Evolutionary conservation across 2,329 filamentous ascomycete species (phyloP), one percentile per base, ranked within the genome.

Genomic region (Harringtonia lauricola): DNA sequence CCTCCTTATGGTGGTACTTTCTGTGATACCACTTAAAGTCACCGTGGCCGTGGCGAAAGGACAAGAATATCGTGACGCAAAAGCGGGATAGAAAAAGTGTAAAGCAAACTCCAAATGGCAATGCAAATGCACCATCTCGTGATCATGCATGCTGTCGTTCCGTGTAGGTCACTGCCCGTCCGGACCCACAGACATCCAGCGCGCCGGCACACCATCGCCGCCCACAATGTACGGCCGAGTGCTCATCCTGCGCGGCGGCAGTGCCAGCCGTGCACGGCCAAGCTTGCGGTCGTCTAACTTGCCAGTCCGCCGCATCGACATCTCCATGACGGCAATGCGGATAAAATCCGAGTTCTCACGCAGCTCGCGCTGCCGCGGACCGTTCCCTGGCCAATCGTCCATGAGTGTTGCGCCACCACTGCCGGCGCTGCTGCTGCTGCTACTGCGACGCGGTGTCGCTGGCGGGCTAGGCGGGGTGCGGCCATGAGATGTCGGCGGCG

Each of bases 291-390:
- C 75, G 52, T 81, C 77, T 41, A 83, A 65, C 58, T 83, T 83
- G 51, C 79, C 79, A 36, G 66, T 66, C 54, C 72, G 75, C 44
- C 79, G 74, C 79, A 83, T 83, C 13, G 79, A 73, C 73, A 83
- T 82, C 55, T 83, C 79, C 71, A 83, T 76, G 41, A 83, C 79
- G 30, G 79, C 79, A 43, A 83, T 74, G 52, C 79, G 74, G 55
- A 83, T 82, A 54, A 83, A 83, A 54, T 83, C 78, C 34, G 78
- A 71, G 52, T 83, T 83, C 58, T 83, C 79, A 26, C 79, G 74
- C 66, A 81, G 74, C 57, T 83, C 79, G 38, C 79, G 72, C 58
- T 81, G 79, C 19, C 79, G 73, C 53, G 67, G 59, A 38, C 68
- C 65, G 33, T 73, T 62, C 41, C 52, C 49, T 24, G 64, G 45